Conservation (phyloP, 2,329 filamentous ascomycete species). For the Ascochyta koolunga region DNA sequence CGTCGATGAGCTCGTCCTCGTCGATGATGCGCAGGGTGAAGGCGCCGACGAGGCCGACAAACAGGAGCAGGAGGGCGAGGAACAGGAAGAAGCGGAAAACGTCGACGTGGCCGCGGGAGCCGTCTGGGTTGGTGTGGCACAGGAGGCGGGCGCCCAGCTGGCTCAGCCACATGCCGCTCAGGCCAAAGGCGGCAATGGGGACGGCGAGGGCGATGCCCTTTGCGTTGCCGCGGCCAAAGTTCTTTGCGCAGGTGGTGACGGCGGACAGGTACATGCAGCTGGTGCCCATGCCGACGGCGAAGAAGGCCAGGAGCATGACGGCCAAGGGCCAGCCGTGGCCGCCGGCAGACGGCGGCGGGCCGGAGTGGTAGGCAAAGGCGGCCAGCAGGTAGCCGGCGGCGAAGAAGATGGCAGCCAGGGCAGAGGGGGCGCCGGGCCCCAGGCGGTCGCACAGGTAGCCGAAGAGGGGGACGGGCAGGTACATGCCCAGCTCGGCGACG, state of each 20-base stretch:
- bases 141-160: slow-evolving; percentile 82
- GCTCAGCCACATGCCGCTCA: slow-evolving; percentile 96
- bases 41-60: slow-evolving; percentile 73
- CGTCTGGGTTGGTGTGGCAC: slow-evolving; percentile 70
- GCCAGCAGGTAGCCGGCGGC: slow-evolving; percentile 83
- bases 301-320: slow-evolving; percentile 85
- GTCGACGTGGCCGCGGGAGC: slow-evolving; percentile 65
- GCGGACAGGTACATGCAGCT: slow-evolving; percentile 87
- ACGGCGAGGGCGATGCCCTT: slow-evolving; percentile 87
- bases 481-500: slow-evolving; percentile 84
- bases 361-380: slow-evolving; percentile 74
- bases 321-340: slow-evolving; percentile 72
- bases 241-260: slow-evolving; percentile 97
- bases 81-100: slow-evolving; percentile 91
- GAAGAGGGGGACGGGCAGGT: slow-evolving; percentile 87
- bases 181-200: slow-evolving; percentile 89
- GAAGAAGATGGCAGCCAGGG: slow-evolving; percentile 75
- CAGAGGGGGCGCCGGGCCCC: slow-evolving; percentile 77
- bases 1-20: slow-evolving; percentile 86
- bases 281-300: slow-evolving; percentile 81
- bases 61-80: slow-evolving; percentile 72
- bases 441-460: slow-evolving; percentile 92
- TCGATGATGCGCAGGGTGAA: slow-evolving; percentile 80
- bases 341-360: slow-evolving; percentile 58
- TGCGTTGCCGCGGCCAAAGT: slow-evolving; percentile 88